Evolutionary conservation across 2,329 filamentous ascomycete genomes (phyloP), one percentile per base, ranked within the genome.

Genomic region (Rhynchosporium agropyri): DNA sequence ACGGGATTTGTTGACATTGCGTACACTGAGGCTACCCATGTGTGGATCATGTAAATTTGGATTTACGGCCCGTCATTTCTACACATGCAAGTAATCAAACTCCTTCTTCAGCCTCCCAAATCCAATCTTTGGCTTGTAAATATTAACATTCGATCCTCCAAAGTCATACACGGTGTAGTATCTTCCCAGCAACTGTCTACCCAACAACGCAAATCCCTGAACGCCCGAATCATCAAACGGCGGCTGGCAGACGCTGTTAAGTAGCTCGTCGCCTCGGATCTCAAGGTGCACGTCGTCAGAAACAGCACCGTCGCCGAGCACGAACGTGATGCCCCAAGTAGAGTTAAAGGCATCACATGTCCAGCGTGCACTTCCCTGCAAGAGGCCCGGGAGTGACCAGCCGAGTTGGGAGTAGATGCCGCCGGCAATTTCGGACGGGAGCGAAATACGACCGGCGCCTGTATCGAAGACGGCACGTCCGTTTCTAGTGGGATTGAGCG

Each of bases 21-120:
- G 20, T 20, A 1, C 20, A 20, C 20, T 20, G 20, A 20, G 20
- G 20, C 20, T 20, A 20, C 20, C 20, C 20, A 20, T 20, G 20
- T 20, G 20, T 20, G 20, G 20, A 20, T 20, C 20, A 20, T 20
- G 20, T 20, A 20, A 20, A 20, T 20, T 20, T 20, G 20, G 20
- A 20, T 20, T 20, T 20, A 20, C 20, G 20, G 20, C 20, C 20
- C 20, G 20, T 20, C 20, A 20, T 1, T 20, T 20, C 20, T 20
- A 20, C 20, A 20, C 20, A 20, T 20, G 20, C 20, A 20, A 20
- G 20, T 20, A 20, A 20, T 20, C 20, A 20, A 20, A 55, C 15
- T 55, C 51, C 38, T 55, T 36, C 51, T 55, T 55, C 26, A 55
- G 42, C 26, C 42, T n/a, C 15, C 51, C 51, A 26, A 55, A 40